phyloP scores from a whole-genome alignment of 2,329 filamentous ascomycete genomes.

The Hirsutella thompsonii region DNA sequence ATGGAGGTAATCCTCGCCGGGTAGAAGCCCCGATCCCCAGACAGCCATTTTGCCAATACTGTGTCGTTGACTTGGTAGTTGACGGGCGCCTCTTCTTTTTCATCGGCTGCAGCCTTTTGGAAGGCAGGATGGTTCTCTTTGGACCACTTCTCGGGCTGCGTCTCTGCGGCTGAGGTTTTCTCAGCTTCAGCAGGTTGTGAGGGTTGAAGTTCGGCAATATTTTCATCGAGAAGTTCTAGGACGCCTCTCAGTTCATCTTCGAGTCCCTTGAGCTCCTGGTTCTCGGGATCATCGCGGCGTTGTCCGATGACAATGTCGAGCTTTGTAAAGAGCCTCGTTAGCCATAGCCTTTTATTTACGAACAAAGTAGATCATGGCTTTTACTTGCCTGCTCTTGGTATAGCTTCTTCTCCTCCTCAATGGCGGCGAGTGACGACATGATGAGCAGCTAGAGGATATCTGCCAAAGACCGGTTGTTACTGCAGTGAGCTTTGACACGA shows the following conservation, averaged over 20 bases:
- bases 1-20: conserved; percentile 86
- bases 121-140: conserved; percentile 70
- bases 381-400: conserved; percentile 43
- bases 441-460: not conserved
- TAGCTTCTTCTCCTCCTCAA: conserved; percentile 39
- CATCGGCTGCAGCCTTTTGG: conserved; percentile 39
- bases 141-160: conserved; percentile 60
- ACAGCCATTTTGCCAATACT: conserved; percentile 81
- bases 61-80: conserved; percentile 79
- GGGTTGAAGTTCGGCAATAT: conserved; percentile 65
- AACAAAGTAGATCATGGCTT: too few relatives aligned
- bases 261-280: conserved; percentile 63
- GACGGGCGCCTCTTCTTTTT: conserved; percentile 40
- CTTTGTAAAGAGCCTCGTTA: too few relatives aligned
- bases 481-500: not conserved
- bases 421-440: conserved; percentile 22
- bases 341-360: too few relatives aligned
- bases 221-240: conserved; percentile 65
- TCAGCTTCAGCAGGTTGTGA: conserved; percentile 28
- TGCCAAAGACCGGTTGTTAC: not conserved
- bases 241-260: conserved; percentile 71
- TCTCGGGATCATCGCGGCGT: conserved; percentile 69
- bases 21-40: conserved; percentile 83
- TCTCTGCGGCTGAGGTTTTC: conserved; percentile 30
- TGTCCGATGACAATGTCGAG: conserved; percentile 66